phyloP scores from a whole-genome alignment of 2,329 filamentous ascomycete species.

The Clarireedia paspali region DNA sequence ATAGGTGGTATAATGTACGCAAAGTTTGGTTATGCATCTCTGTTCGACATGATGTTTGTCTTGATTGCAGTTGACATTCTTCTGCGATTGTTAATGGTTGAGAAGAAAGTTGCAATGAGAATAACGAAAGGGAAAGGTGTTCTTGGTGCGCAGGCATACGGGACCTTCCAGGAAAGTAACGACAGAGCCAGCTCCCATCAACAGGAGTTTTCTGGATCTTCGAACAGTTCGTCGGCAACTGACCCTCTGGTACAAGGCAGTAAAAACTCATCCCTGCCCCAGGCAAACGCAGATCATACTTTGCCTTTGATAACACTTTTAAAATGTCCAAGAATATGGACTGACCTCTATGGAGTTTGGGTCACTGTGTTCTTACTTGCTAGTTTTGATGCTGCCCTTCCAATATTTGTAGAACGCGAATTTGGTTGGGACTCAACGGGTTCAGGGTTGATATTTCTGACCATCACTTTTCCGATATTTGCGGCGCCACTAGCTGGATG shows the following conservation, averaged over 20 bases:
- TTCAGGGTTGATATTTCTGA: slow-evolving; percentile 49
- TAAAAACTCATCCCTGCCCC: slow-evolving; percentile 4
- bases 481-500: slow-evolving; percentile 48
- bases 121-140: slow-evolving; percentile 15
- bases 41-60: slow-evolving; percentile 49
- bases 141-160: not conserved
- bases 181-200: not conserved
- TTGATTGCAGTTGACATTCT: slow-evolving; percentile 46
- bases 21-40: slow-evolving; percentile 47
- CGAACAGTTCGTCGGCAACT: not conserved
- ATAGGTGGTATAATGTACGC: slow-evolving; percentile 15
- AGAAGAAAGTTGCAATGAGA: slow-evolving; percentile 46
- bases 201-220: not conserved
- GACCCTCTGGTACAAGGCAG: slow-evolving; percentile 6
- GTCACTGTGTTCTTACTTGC: slow-evolving; percentile 41
- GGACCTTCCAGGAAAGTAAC: not conserved
- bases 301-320: slow-evolving; percentile 31
- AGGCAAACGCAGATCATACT: not conserved
- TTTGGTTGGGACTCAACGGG: slow-evolving; percentile 48
- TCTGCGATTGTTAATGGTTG: slow-evolving; percentile 46
- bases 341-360: slow-evolving; percentile 34
- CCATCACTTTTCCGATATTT: slow-evolving; percentile 51
- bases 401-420: slow-evolving; percentile 43
- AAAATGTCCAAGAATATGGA: slow-evolving; percentile 32
- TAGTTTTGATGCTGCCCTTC: slow-evolving; percentile 47